These are phyloP conservation scores for Hyphopichia burtonii DNA, from an alignment of 1,139 yeast genomes.

Conservation along the genomic window DNA sequence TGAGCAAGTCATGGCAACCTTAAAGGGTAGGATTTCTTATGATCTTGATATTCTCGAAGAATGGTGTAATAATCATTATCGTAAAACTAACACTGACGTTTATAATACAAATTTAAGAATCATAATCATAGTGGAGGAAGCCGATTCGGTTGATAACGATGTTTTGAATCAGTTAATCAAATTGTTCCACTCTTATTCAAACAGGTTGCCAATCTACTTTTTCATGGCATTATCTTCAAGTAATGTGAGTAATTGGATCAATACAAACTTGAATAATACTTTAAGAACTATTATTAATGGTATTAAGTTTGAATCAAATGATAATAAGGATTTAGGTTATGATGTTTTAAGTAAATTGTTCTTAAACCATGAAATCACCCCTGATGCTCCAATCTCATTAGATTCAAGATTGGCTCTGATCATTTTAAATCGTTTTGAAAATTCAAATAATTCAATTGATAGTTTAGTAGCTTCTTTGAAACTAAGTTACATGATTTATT, in stretches of 20 bases:
- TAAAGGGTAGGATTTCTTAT: slow-evolving; percentile 33
- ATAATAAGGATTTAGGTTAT: slow-evolving; percentile 40
- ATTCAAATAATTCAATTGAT: slow-evolving; percentile 52
- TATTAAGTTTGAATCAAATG: slow-evolving; percentile 44
- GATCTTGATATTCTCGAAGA: slow-evolving; percentile 53
- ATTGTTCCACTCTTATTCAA: slow-evolving; percentile 38
- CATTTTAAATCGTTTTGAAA: slow-evolving; percentile 35
- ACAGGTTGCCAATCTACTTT: slow-evolving; percentile 42
- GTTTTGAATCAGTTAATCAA: slow-evolving; percentile 51
- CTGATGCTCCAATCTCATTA: slow-evolving; percentile 16
- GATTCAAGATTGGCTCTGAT: slow-evolving; percentile 32
- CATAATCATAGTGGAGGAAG: slow-evolving; percentile 59
- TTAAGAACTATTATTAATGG: slow-evolving; percentile 33
- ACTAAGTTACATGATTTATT: slow-evolving; percentile 67
- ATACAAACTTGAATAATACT: slow-evolving; percentile 30
- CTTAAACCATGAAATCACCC: slow-evolving; percentile 21
- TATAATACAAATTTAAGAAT: slow-evolving; percentile 21
- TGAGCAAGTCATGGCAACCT: slow-evolving; percentile 6
- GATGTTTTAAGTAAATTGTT: slow-evolving; percentile 36
- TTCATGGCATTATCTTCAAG: slow-evolving; percentile 55
- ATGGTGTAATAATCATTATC: slow-evolving; percentile 33
- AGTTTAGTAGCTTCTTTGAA: slow-evolving; percentile 53
- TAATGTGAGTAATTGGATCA: slow-evolving; percentile 37
- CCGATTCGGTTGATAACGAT: slow-evolving; percentile 56
- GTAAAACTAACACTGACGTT: slow-evolving; percentile 9